Evolutionary conservation across 2,329 filamentous ascomycete genomes (phyloP).

Genomic region (Diaporthe nobilis): DNA sequence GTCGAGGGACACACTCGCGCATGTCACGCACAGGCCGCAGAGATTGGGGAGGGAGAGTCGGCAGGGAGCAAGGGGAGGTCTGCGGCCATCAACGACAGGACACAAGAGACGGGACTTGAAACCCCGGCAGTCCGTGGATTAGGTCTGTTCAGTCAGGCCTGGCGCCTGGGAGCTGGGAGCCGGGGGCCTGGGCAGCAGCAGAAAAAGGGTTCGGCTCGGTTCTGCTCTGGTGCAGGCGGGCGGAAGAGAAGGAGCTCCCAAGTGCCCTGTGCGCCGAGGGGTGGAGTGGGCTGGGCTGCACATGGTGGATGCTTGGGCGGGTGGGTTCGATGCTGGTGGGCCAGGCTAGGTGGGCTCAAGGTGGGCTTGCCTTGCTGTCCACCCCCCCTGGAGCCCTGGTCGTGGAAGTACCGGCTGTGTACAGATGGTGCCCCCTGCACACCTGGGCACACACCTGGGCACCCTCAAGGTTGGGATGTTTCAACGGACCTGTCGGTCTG

Average conservation of each 20-base stretch:
- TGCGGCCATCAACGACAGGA: slow-evolving; percentile 17
- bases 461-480: slow-evolving; percentile 34
- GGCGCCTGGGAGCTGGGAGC: background rate
- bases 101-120: slow-evolving; percentile 18
- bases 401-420: slow-evolving; percentile 37
- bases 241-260: slow-evolving; percentile 18
- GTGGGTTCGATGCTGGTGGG: slow-evolving; percentile 29
- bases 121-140: slow-evolving; percentile 28
- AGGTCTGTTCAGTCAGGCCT: background rate
- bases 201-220: slow-evolving; percentile 24
- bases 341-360: slow-evolving; percentile 23
- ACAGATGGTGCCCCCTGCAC: slow-evolving; percentile 40
- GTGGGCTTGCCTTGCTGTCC: slow-evolving; percentile 32
- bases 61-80: slow-evolving; percentile 11
- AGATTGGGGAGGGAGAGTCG: background rate
- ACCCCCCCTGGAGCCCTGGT: slow-evolving; percentile 27
- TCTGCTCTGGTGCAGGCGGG: slow-evolving; percentile 23
- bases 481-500: slow-evolving; percentile 42
- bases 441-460: slow-evolving; percentile 23
- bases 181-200: slow-evolving; percentile 9
- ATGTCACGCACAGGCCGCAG: background rate
- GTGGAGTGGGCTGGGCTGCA: slow-evolving; percentile 31
- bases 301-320: slow-evolving; percentile 28
- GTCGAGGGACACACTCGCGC: background rate
- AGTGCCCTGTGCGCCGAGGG: slow-evolving; percentile 37